Evolutionary conservation across 2,329 filamentous ascomycete genomes (phyloP).

Genomic region (Dothistroma septosporum): DNA sequence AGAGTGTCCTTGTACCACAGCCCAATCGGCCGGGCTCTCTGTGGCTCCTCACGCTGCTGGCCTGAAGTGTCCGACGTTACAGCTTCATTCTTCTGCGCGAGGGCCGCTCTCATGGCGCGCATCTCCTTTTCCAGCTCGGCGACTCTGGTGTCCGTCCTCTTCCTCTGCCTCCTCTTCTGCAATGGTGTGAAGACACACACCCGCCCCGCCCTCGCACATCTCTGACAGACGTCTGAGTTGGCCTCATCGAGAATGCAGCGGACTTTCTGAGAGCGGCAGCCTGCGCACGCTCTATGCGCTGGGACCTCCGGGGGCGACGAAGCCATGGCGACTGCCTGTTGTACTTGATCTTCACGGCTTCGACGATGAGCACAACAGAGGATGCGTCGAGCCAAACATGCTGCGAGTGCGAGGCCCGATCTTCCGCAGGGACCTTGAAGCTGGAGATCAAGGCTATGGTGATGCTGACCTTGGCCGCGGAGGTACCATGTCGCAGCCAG

Average conservation of each 20-base stretch:
- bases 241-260: slow-evolving; percentile 37
- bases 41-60: neutral
- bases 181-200: slow-evolving; percentile 40
- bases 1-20: slow-evolving; percentile 14
- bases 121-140: slow-evolving; percentile 46
- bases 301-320: slow-evolving; percentile 17
- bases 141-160: slow-evolving; percentile 44
- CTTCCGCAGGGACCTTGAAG: neutral
- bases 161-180: slow-evolving; percentile 42
- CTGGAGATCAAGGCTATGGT: neutral
- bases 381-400: neutral
- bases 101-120: slow-evolving; percentile 37
- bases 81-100: slow-evolving; percentile 31
- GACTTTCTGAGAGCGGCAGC: slow-evolving; percentile 43
- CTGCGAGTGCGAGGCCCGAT: neutral
- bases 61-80: neutral
- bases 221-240: slow-evolving; percentile 35
- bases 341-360: neutral
- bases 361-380: neutral
- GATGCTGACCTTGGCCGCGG: neutral
- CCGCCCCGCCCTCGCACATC: slow-evolving; percentile 40
- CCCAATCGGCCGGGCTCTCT: slow-evolving; percentile 3
- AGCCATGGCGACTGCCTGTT: slow-evolving; percentile 1
- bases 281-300: slow-evolving; percentile 40
- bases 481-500: neutral